Conservation (phyloP, 768 basidiomycete species). For the Tulasnella sp. region DNA sequence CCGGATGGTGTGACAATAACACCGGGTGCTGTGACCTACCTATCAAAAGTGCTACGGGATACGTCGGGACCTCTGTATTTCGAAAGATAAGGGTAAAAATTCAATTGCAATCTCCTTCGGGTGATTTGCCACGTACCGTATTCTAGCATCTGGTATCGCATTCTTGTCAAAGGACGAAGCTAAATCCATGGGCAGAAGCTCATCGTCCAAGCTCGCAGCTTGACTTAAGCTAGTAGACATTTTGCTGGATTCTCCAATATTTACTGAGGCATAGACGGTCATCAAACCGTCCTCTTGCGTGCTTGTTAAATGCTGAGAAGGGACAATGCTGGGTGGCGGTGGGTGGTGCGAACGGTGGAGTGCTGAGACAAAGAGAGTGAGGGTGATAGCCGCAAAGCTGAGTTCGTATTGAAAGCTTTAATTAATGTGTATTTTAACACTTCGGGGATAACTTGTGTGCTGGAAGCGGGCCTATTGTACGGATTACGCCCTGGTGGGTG, state of each 20-base stretch:
- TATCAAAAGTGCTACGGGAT: background rate
- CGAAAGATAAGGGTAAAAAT: background rate
- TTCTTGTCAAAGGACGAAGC: background rate
- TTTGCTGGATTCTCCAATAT: background rate
- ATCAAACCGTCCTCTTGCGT: background rate
- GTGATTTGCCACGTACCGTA: background rate
- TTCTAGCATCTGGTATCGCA: background rate
- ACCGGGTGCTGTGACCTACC: background rate
- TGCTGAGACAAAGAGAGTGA: background rate
- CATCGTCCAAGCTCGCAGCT: background rate
- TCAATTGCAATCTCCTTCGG: background rate
- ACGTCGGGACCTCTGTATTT: background rate
- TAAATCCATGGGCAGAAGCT: background rate
- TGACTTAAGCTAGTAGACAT: constrained; percentile 13
- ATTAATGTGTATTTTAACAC: background rate
- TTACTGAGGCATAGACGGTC: background rate
- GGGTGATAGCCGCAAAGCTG: background rate
- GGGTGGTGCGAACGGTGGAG: background rate
- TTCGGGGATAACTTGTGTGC: background rate
- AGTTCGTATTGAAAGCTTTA: background rate
- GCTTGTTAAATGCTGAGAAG: background rate
- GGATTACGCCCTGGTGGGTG: constrained; percentile 8
- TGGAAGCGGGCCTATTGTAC: background rate
- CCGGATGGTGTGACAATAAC: background rate
- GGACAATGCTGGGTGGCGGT: background rate